Percentiles rank a stretch among this genome's conserved stretches.
Conservation (phyloP, 768 basidiomycete genomes). For the Gautieria morchelliformis region DNA sequence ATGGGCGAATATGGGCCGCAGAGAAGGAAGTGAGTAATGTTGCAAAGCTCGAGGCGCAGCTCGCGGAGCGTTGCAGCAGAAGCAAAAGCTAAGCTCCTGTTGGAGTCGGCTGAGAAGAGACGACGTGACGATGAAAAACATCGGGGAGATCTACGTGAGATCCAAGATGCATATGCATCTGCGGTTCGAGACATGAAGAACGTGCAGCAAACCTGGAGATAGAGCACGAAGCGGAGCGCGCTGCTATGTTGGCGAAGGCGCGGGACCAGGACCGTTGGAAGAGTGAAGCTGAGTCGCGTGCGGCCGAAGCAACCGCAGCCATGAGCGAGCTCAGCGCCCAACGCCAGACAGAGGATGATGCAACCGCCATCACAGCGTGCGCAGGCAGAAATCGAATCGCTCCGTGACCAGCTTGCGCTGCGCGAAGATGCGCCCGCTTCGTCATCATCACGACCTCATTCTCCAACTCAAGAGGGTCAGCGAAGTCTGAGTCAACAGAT, state of each 20-base stretch:
- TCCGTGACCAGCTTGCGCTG: conserved; percentile 48
- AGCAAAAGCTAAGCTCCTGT: no score
- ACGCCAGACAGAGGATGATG: conserved; percentile 44
- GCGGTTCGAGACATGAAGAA: no score
- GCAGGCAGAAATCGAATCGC: conserved; percentile 60
- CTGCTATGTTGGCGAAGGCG: conserved; percentile 33
- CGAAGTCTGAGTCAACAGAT: conserved; percentile 64
- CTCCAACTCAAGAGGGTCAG: not conserved
- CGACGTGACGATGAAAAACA: no score
- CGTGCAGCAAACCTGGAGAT: conserved; percentile 22
- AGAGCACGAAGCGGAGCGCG: conserved; percentile 40
- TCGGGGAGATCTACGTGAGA: no score
- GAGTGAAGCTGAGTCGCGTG: conserved; percentile 28
- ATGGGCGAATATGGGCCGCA: conserved; percentile 30
- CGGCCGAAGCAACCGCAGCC: conserved; percentile 44
- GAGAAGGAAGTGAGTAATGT: no score
- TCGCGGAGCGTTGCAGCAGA: no score
- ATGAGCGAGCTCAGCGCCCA: conserved; percentile 44
- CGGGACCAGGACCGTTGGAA: conserved; percentile 51
- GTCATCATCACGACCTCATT: conserved; percentile 28
- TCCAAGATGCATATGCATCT: conserved; percentile 18
- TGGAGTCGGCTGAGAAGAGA: no score
- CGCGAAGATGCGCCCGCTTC: conserved; percentile 33
- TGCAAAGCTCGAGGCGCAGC: no score
- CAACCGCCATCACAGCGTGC: conserved; percentile 54